Base-by-base conservation (phyloP, 371 early-diverging fungal species). In the Neoconidiobolus thromboides region DNA sequence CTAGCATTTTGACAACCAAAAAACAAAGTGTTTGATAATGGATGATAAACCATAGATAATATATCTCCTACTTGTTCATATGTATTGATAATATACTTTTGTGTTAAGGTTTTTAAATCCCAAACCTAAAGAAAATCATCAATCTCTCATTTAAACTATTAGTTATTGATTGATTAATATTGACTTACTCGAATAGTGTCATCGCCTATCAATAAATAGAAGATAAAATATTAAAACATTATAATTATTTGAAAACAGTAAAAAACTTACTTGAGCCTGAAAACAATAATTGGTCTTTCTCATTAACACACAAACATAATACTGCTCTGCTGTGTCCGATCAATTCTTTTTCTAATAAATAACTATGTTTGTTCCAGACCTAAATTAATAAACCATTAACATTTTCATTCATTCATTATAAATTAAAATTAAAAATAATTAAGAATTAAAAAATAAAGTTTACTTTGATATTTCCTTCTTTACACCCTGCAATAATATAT, bases 1-100 rank as follows among this genome's bases (percentile, higher is more conserved):
- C 84, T 83, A 1, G 89, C 84, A 65, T 88, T 85, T 64, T 87
- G 85, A 60, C 86, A 85, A 0, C 89, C 89, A 61, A 88, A 76
- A 48, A 76, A 82, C 55, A 88, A 62, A 4, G 69, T 75, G 10
- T 79, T 70, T 37, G 71, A 68, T 2, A 61, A 44, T 12, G 72
- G 70, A 1, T 74, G 78, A 61, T 81, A 82, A 26, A 76, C 83
- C 2, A 86, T 61, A 0, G 86, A 82, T 54, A 86, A 78, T 3
- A 88, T 68, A 53, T 86, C 85, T 5, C 89, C 89, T 1, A 85
- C 82, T 62, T 87, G 82, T 51, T 77, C 79, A 26, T 81, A 80
- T 2, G 86, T 79, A 61, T 79, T 80, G 38, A 88, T 73, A 1
- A 80, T 69, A 56, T 81, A 85, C 1, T 76, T 68, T 60, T 79